A percentile compares a stretch with the other conserved stretches of the same genome.
These are phyloP conservation scores for Dianthus caryophyllus DNA, from an alignment of 148 eudicot genomes.

Conservation along the genomic window DNA sequence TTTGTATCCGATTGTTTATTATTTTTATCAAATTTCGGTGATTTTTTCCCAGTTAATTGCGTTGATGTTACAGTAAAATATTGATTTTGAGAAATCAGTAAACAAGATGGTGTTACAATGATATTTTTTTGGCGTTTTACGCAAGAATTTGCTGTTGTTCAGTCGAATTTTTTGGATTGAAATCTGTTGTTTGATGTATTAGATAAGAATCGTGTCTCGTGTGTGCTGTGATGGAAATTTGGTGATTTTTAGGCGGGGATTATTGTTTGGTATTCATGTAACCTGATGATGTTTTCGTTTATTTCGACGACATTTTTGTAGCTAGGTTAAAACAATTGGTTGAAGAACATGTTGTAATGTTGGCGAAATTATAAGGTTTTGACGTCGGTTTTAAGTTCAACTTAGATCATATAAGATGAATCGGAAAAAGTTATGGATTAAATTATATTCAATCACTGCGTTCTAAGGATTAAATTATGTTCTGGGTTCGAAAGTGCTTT, in stretches of 20 bases:
- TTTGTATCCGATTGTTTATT: too few relatives aligned
- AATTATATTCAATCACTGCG: too few relatives aligned
- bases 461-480: not conserved
- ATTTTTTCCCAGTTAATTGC: too few relatives aligned
- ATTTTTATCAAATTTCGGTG: too few relatives aligned
- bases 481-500: not conserved
- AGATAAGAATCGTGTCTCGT: constrained; percentile 1
- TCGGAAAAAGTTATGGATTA: too few relatives aligned
- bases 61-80: too few relatives aligned
- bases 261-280: not conserved
- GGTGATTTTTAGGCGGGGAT: not conserved
- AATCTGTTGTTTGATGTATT: not conserved
- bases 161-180: too few relatives aligned
- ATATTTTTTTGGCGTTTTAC: too few relatives aligned
- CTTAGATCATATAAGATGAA: not conserved
- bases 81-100: too few relatives aligned
- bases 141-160: too few relatives aligned
- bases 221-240: not conserved
- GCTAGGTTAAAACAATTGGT: not conserved
- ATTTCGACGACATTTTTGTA: not conserved
- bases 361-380: not conserved
- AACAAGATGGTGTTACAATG: too few relatives aligned
- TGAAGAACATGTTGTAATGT: not conserved
- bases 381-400: not conserved
- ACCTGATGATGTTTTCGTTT: not conserved